Evolutionary conservation across 1,284 basidiomycete genomes (phyloP).

Genomic region (Ustilago bromivora): DNA sequence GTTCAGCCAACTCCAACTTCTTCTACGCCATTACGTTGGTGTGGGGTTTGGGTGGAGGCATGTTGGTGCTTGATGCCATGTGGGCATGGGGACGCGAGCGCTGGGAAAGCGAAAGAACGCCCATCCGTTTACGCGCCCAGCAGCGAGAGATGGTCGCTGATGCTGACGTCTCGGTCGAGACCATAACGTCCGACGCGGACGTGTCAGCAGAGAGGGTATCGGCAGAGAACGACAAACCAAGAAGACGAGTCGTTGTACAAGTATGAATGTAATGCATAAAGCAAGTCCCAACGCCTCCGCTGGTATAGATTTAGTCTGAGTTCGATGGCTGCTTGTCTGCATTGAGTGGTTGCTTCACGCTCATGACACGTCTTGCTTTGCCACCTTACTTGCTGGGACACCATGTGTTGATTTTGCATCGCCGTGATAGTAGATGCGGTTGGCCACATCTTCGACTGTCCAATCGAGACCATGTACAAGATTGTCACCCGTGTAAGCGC

Average conservation of each 20-base stretch:
- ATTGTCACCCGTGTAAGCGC: conserved; percentile 88
- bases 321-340: background rate
- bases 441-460: conserved; percentile 88
- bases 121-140: conserved; percentile 19
- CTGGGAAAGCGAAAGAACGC: conserved; percentile 58
- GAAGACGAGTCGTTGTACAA: conserved; percentile 44
- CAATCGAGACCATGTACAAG: conserved; percentile 88
- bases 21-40: conserved; percentile 96
- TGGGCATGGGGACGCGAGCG: conserved; percentile 74
- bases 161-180: conserved; percentile 21
- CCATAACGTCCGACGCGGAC: background rate
- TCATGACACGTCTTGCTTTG: conserved; percentile 13
- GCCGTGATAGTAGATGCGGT: conserved; percentile 66
- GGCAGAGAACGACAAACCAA: conserved; percentile 14
- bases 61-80: conserved; percentile 82
- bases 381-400: background rate
- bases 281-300: background rate
- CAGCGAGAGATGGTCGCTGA: conserved; percentile 3
- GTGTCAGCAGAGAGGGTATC: background rate
- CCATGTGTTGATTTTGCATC: conserved; percentile 26
- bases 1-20: conserved; percentile 97
- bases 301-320: background rate
- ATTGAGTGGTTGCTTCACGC: background rate
- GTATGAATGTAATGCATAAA: conserved; percentile 14
- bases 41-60: conserved; percentile 86